Evolutionary conservation across 306 rosid species (phyloP), one percentile per base, ranked within the genome.

Genomic region (Medicago arabica): DNA sequence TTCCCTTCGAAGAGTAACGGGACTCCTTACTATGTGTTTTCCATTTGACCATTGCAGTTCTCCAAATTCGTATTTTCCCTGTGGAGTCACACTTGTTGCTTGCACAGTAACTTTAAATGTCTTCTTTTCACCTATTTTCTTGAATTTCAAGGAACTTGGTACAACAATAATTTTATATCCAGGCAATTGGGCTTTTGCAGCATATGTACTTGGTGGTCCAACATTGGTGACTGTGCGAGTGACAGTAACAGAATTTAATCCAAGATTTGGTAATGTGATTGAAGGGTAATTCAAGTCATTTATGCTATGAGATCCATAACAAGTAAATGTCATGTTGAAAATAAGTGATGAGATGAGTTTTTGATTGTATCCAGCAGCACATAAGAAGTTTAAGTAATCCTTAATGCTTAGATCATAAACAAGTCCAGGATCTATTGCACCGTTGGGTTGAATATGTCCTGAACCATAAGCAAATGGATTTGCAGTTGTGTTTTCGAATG

Each of bases 201-300:
- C 10, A 63, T 91, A 92, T 0, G 81, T 86, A 49, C 89, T 79
- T n/a, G 89, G 86, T 16, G 80, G 49, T 2, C 97, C 85, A 71
- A 82, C 85, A 76, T 82, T 82, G 41, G 85, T 82, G 16, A 76
- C 78, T 4, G 71, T 82, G 3, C 85, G 82, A 36, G 82, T 71
- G 4, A 82, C 71, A 9, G 23, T 76, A 6, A 76, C 15, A 0
- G 78, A 28, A 3, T 73, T 78, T 49, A 76, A 69, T 0, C 63
- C 60, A 1, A 86, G 85, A 80, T 77, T 47, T 6, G 87, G 86
- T 17, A 92, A 76, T 41, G 85, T 70, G 78, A 92, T 86, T 38
- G 96, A 87, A 63, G 96, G 97, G 83, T 92, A 87, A 78, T 92
- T 92, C 43, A 92, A 79, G 79, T 89, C 86, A 6, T 65, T 47